Evolutionary conservation across 192 early-diverging fungal species (phyloP), one percentile per base, ranked within the genome.

Genomic region (Coemansia sp.): DNA sequence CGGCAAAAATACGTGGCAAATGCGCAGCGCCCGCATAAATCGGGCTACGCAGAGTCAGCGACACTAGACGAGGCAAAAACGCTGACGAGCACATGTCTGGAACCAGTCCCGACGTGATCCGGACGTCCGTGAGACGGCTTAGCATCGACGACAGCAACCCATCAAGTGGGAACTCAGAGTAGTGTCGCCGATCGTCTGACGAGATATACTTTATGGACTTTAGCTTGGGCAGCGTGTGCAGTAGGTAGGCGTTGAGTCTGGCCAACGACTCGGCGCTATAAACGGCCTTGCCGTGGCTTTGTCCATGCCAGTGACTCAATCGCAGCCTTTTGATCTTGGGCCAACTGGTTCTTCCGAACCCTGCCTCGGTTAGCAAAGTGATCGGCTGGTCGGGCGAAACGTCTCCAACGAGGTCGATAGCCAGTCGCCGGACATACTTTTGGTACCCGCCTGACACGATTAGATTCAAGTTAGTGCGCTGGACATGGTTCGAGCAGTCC

Each of bases 121-220:
- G 24, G 9, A 81, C 49, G 12, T 67, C 61, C 0, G 46, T 20
- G 4, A 81, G 55, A 27, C 71, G 64, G 24, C 70, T 70, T 29
- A 81, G 65, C 41, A 64, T 70, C 7, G 79, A 76, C 34, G 74
- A 64, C 1, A 81, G 60, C 43, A 81, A 46, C 0, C 74, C 73
- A 57, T 81, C 74, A 1, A 81, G 65, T 24, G 73, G 79, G 36
- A 81, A 81, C 60, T 81, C 79, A 15, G 65, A 1, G 55, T 76
- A 81, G 41, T 66, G 60, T 13, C 67, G 66, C 12, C 68, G 58
- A 36, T 81, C 79, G 34, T 70, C 79, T 0, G 68, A 15, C 3
- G 74, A 76, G 8, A 22, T 31, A 43, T 81, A 81, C 12, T 67
- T 66, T 44, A 81, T 60, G 12, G 79, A 73, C 13, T 58, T 22